Evolutionary conservation across 768 basidiomycete genomes (phyloP).

Genomic region (Lentinula aciculospora): DNA sequence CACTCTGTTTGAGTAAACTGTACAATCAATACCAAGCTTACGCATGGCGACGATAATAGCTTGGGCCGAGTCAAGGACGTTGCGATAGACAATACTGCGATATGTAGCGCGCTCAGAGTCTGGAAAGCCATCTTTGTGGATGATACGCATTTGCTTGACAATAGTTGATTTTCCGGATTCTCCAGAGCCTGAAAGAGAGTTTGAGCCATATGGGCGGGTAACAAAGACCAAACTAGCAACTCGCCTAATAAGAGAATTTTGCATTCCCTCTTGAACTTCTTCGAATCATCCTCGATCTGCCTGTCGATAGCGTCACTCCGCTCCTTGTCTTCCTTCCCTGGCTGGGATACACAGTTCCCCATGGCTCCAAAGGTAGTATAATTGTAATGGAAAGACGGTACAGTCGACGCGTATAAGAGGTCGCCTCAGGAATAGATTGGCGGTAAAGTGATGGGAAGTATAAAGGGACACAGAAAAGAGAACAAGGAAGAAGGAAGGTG

Average conservation of each 20-base stretch:
- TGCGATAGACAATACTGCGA: conserved; percentile 75
- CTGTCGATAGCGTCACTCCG: conserved; percentile 75
- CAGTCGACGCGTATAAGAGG: background rate
- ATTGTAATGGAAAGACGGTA: background rate
- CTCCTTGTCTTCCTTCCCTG: conserved; percentile 53
- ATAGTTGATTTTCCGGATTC: conserved; percentile 95
- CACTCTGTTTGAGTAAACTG: conserved; percentile 59
- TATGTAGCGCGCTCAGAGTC: conserved; percentile 71
- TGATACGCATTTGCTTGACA: conserved; percentile 99
- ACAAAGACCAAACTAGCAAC: conserved; percentile 21
- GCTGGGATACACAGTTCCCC: conserved; percentile 65
- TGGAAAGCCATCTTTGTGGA: conserved; percentile 89
- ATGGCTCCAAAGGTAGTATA: conserved; percentile 25
- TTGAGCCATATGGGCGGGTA: background rate
- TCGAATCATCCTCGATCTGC: conserved; percentile 80
- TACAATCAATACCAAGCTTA: conserved; percentile 78
- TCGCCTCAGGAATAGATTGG: background rate
- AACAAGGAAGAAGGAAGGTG: conserved; percentile 2
- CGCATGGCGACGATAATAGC: conserved; percentile 81
- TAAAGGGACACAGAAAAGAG: background rate
- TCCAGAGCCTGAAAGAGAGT: conserved; percentile 64
- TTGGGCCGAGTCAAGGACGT: conserved; percentile 86
- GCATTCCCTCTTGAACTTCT: conserved; percentile 80
- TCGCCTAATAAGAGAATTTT: conserved; percentile 89
- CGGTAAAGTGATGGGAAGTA: background rate